phyloP scores from a whole-genome alignment of 371 early-diverging fungal genomes.

The Nematocida displodere region DNA sequence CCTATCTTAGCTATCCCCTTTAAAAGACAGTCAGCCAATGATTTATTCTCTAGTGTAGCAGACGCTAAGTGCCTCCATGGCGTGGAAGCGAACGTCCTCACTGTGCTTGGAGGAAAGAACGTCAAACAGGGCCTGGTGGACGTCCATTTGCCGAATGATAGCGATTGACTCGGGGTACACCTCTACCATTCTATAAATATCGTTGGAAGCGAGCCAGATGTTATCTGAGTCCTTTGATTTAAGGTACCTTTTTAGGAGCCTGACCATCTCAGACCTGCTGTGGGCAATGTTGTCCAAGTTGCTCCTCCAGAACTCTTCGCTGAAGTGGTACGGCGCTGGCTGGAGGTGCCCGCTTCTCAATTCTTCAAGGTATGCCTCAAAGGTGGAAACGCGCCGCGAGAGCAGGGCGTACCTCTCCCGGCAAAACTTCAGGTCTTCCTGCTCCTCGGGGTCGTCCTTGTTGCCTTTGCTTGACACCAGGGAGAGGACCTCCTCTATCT shows the following conservation, averaged over 20 bases:
- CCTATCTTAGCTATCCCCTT: slow-evolving; percentile 18
- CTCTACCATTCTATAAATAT: slow-evolving; percentile 60
- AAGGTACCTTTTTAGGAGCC: slow-evolving; percentile 61
- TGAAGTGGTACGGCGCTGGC: slow-evolving; percentile 59
- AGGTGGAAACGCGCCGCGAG: slow-evolving; percentile 32
- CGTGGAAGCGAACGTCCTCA: slow-evolving; percentile 63
- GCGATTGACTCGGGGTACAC: slow-evolving; percentile 51
- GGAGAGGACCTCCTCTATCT: slow-evolving; percentile 46
- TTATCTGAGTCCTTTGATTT: slow-evolving; percentile 54
- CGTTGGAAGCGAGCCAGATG: slow-evolving; percentile 62
- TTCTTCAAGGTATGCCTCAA: slow-evolving; percentile 58
- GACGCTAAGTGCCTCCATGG: slow-evolving; percentile 59
- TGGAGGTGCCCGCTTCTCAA: slow-evolving; percentile 59
- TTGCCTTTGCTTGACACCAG: slow-evolving; percentile 28
- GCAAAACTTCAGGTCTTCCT: slow-evolving; percentile 35
- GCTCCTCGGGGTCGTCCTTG: slow-evolving; percentile 49
- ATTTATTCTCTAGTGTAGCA: slow-evolving; percentile 60
- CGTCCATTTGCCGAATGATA: slow-evolving; percentile 52
- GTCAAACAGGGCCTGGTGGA: slow-evolving; percentile 58
- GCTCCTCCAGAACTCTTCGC: slow-evolving; percentile 58
- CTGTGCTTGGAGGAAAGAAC: slow-evolving; percentile 52
- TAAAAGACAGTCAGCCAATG: slow-evolving; percentile 6
- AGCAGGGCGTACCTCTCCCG: slow-evolving; percentile 19
- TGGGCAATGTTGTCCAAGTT: slow-evolving; percentile 44
- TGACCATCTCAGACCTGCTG: slow-evolving; percentile 59